These are phyloP conservation scores for Chrysoporthe deuterocubensis DNA, from an alignment of 2,329 filamentous ascomycete genomes.

Conservation along the genomic window DNA sequence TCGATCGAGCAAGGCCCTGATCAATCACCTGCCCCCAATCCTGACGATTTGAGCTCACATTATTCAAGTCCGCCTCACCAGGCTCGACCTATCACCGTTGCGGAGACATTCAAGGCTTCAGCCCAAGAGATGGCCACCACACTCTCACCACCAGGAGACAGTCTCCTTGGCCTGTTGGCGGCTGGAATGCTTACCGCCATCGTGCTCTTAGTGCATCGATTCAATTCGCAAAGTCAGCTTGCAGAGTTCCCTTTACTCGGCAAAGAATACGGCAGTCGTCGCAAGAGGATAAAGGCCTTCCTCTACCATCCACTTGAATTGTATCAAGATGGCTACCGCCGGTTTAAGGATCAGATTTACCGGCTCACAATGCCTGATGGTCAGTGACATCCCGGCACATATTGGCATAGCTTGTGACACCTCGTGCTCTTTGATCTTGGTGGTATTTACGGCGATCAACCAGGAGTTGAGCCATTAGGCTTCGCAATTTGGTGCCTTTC, in stretches of 20 bases:
- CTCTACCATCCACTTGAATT: constrained; percentile 8
- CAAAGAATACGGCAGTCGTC: constrained; percentile 19
- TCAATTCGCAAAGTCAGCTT: not conserved
- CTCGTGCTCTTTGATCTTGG: not conserved
- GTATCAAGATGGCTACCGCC: constrained; percentile 22
- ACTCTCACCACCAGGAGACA: not conserved
- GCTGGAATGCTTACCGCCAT: not conserved
- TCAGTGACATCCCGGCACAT: not conserved
- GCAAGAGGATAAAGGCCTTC: constrained; percentile 20
- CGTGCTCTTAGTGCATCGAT: not conserved
- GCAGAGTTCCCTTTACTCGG: constrained; percentile 19
- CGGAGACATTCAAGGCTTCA: not conserved
- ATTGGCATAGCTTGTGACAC: too few relatives aligned
- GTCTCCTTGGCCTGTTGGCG: not conserved
- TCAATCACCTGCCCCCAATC: too few relatives aligned
- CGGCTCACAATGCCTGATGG: constrained; percentile 25
- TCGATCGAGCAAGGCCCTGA: too few relatives aligned
- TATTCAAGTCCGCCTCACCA: not conserved
- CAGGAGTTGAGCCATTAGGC: not conserved
- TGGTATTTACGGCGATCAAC: not conserved
- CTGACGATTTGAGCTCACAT: not conserved
- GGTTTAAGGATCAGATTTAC: constrained; percentile 24
- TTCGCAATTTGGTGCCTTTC: not conserved
- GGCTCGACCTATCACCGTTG: not conserved
- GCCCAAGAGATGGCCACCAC: not conserved